A percentile compares a stretch with the other conserved stretches of the same genome.
Evolutionary conservation across 2,329 filamentous ascomycete species (phyloP).

Genomic region (Ophiostoma sp.): DNA sequence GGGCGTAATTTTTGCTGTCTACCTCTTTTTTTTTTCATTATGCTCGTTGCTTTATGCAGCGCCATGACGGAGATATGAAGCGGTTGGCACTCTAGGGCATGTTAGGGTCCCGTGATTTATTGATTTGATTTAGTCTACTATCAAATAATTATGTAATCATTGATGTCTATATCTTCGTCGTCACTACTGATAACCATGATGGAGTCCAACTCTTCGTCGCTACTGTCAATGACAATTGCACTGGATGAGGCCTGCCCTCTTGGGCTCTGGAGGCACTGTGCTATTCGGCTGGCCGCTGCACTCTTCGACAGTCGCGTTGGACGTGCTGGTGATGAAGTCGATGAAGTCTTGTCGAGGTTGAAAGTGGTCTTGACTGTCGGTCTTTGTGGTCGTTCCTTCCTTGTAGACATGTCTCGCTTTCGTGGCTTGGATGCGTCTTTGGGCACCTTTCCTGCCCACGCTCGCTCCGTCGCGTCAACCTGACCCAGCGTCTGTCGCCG

Average conservation of each 20-base stretch:
- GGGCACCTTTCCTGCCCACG: slow-evolving; percentile 16
- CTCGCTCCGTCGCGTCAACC: slow-evolving; percentile 18
- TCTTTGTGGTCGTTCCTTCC: background rate
- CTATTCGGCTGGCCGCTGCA: background rate
- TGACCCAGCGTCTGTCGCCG: slow-evolving; percentile 24
- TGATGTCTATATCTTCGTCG: background rate
- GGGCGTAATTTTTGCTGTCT: slow-evolving; percentile 30
- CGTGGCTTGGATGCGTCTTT: background rate
- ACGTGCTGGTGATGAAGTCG: background rate
- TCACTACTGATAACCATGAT: background rate
- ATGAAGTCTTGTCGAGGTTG: background rate
- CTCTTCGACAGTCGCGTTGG: background rate
- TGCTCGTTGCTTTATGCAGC: slow-evolving; percentile 24
- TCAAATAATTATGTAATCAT: background rate
- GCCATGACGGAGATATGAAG: slow-evolving; percentile 22
- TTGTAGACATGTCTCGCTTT: background rate
- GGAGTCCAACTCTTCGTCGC: background rate
- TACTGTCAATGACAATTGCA: slow-evolving; percentile 20
- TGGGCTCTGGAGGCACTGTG: background rate
- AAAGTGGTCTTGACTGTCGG: background rate
- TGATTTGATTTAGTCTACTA: background rate
- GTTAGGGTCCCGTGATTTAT: background rate
- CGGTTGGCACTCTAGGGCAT: background rate
- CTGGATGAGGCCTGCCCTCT: background rate
- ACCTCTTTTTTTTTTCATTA: slow-evolving; percentile 27